Conservation (phyloP, 2,329 filamentous ascomycete genomes). For the Fusarium sp. region DNA sequence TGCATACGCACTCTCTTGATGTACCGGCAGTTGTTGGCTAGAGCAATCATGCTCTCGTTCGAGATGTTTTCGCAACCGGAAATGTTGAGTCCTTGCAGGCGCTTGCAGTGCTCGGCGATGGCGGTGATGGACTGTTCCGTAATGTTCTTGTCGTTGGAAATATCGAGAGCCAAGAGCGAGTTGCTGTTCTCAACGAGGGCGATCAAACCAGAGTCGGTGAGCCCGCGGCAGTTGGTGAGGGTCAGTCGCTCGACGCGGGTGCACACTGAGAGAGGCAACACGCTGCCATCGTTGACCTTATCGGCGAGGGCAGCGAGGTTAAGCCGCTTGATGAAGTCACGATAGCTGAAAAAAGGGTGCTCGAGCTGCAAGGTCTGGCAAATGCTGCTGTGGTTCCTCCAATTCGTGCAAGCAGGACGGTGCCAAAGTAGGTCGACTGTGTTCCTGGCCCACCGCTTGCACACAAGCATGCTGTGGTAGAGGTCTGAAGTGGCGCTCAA, state of each 20-base stretch:
- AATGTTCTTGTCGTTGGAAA: slow-evolving; percentile 85
- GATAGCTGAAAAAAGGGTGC: slow-evolving; percentile 87
- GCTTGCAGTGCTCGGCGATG: slow-evolving; percentile 83
- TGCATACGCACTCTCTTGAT: slow-evolving; percentile 78
- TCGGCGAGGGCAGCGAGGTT: slow-evolving; percentile 85
- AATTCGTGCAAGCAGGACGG: slow-evolving; percentile 88
- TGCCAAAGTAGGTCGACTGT: slow-evolving; percentile 96
- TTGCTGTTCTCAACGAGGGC: slow-evolving; percentile 82
- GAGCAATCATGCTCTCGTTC: slow-evolving; percentile 82
- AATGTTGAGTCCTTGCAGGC: slow-evolving; percentile 92
- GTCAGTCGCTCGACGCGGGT: slow-evolving; percentile 93
- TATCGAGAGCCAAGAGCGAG: slow-evolving; percentile 87
- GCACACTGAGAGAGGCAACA: slow-evolving; percentile 83
- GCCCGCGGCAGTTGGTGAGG: slow-evolving; percentile 84
- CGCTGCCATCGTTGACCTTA: slow-evolving; percentile 86
- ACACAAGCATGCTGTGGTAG: slow-evolving; percentile 92
- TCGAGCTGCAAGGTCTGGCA: slow-evolving; percentile 78
- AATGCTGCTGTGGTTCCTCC: slow-evolving; percentile 82
- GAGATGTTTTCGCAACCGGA: slow-evolving; percentile 86
- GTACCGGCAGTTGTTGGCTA: slow-evolving; percentile 85
- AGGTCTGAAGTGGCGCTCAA: slow-evolving; percentile 81
- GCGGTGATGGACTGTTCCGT: slow-evolving; percentile 83
- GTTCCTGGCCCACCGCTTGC: slow-evolving; percentile 91
- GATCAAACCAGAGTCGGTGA: slow-evolving; percentile 86
- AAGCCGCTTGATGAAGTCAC: slow-evolving; percentile 88